phyloP scores from a whole-genome alignment of 331 rosid genomes.

The Cydonia oblonga region DNA sequence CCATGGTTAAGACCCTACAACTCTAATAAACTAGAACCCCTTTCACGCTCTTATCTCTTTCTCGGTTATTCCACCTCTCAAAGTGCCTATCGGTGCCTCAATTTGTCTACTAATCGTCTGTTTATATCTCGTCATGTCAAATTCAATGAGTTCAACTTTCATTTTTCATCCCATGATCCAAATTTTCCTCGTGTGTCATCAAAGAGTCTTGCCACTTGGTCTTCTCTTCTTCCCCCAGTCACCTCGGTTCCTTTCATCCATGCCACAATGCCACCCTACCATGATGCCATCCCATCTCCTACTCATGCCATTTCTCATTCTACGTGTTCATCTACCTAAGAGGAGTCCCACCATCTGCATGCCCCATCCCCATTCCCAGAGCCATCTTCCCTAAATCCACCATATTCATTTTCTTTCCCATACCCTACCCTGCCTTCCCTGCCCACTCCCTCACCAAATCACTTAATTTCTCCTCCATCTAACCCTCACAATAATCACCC shows the following conservation, averaged over 20 bases:
- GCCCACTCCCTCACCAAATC: accelerated
- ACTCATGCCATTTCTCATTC: no score
- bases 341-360: no score
- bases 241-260: accelerated
- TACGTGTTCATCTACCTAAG: accelerated
- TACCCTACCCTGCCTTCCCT: background rate
- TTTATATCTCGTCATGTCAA: background rate
- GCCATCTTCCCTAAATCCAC: background rate
- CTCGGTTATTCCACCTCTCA: background rate
- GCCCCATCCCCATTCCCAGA: background rate
- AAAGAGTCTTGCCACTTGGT: background rate
- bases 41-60: background rate
- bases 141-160: background rate
- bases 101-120: background rate
- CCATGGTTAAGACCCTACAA: background rate
- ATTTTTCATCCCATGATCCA: background rate
- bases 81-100: background rate
- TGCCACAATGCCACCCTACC: no score
- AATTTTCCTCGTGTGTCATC: no score
- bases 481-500: background rate
- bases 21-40: background rate
- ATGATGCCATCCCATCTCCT: no score
- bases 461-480: background rate
- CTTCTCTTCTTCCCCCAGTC: no score
- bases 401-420: accelerated